Conservation (phyloP, 2,329 filamentous ascomycete genomes). For the Exophiala bonariae region DNA sequence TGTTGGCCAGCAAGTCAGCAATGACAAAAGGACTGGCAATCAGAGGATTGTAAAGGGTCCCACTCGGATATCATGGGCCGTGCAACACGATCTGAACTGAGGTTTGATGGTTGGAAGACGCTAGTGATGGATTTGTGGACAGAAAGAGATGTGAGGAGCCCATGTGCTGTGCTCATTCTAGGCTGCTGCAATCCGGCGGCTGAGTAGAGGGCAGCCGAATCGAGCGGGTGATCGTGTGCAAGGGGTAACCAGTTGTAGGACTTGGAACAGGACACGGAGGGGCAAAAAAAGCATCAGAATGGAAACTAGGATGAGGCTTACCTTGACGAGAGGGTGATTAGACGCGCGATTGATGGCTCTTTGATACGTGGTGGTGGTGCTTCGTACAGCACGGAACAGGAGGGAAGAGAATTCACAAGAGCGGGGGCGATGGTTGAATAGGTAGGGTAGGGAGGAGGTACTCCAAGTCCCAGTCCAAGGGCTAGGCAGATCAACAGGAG, state of each 20-base stretch:
- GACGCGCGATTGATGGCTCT: slow-evolving; percentile 16
- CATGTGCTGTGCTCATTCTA: slow-evolving; percentile 22
- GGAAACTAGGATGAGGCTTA: slow-evolving; percentile 20
- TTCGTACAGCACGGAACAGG: slow-evolving; percentile 14
- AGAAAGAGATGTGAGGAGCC: slow-evolving; percentile 18
- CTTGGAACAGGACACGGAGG: slow-evolving; percentile 8
- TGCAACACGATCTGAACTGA: slow-evolving; percentile 24
- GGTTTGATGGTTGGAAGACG: slow-evolving; percentile 19
- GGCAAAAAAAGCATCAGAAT: slow-evolving; percentile 16
- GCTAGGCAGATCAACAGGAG: too few relatives aligned
- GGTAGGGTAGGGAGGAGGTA: slow-evolving; percentile 2
- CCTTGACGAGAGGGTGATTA: slow-evolving; percentile 21
- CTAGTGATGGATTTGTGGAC: slow-evolving; percentile 25
- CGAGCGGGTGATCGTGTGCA: slow-evolving; percentile 17
- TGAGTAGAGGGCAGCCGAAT: slow-evolving; percentile 10
- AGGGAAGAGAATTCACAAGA: slow-evolving; percentile 12
- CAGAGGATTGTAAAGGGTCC: slow-evolving; percentile 18
- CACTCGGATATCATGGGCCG: slow-evolving; percentile 24
- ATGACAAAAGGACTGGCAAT: slow-evolving; percentile 16
- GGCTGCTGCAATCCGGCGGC: slow-evolving; percentile 21
- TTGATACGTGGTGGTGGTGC: slow-evolving; percentile 22
- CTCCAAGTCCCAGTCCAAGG: too few relatives aligned
- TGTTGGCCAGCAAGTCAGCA: slow-evolving; percentile 20
- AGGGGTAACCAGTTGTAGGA: slow-evolving; percentile 10
- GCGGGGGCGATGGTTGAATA: slow-evolving; percentile 3